A percentile compares a stretch with the other conserved stretches of the same genome.
Evolutionary conservation across 345 rosid species (phyloP).

Genomic region (Raphanus sativus): DNA sequence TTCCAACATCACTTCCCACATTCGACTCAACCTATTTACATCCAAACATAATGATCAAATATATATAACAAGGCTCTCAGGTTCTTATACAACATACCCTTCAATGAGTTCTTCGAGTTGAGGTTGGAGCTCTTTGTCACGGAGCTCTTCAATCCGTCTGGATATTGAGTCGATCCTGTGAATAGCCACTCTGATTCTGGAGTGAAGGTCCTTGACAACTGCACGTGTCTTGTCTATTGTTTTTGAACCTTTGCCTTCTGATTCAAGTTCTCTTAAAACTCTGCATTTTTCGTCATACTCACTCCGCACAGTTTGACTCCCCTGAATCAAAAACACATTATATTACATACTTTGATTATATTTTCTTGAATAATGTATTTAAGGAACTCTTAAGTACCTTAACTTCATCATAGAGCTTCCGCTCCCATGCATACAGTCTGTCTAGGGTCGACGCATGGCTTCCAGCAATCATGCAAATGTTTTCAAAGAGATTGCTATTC

Average conservation of each 20-base stretch:
- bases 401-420: constrained; percentile 95
- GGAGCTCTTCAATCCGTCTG: constrained; percentile 79
- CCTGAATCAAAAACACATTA: constrained; percentile 47
- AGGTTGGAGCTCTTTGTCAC: constrained; percentile 95
- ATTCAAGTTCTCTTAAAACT: constrained; percentile 67
- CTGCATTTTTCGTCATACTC: constrained; percentile 68
- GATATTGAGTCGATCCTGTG: constrained; percentile 89
- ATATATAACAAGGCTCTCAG: background rate
- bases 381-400: constrained; percentile 57
- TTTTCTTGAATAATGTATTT: background rate
- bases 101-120: constrained; percentile 93
- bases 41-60: background rate
- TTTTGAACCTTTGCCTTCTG: constrained; percentile 50
- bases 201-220: constrained; percentile 83
- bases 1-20: constrained; percentile 95
- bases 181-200: constrained; percentile 92
- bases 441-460: constrained; percentile 96
- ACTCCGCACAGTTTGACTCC: constrained; percentile 69
- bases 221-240: constrained; percentile 86
- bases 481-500: constrained; percentile 58
- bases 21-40: constrained; percentile 70
- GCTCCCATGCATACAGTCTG: constrained; percentile 95
- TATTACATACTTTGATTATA: constrained; percentile 1
- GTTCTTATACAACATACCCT: constrained; percentile 54
- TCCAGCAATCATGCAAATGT: constrained; percentile 81